Evolutionary conservation across 2,329 filamentous ascomycete species (phyloP), one percentile per base, ranked within the genome.

Genomic region (Pezicula radicicola): DNA sequence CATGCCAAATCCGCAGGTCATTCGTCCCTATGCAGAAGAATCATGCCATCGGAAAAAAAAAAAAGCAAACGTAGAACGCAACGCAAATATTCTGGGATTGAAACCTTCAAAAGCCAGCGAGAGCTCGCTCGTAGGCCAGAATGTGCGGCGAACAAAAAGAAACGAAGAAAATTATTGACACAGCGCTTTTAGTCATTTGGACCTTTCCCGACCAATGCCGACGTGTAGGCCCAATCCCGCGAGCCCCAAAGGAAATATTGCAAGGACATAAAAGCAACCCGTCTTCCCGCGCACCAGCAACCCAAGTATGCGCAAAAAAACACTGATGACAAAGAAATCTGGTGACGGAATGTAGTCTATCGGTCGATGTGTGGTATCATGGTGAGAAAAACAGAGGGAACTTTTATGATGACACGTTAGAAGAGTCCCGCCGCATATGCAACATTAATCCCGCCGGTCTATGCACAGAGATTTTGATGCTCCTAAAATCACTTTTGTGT

Each of bases 391-490:
- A 67, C 65, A 63, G 61, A 64, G 66, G 65, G 63, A 73, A 73
- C 69, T 73, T 74, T 74, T 74, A 63, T 67, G 30, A 33, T 33
- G 65, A 72, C 70, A 72, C 69, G 66, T 72, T 59, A 65, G 61
- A 61, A 67, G 67, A 62, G 57, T 54, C 66, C 67, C 62, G 58
- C 67, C 68, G 66, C 68, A 73, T 72, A 75, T 74, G 71, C 71
- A 73, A 70, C 61, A 71, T 68, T 62, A 66, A 61, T 55, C 40
- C 69, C 68, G 65, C 67, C 68, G 63, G 66, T 73, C 69, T 73
- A 74, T 72, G 70, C 67, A 69, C 68, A 67, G 66, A 71, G 65
- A 73, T 73, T 69, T 70, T 65, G 61, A 68, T 68, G 65, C 65
- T 64, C 54, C 53, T 44, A 66, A 16, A 68, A 68, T 66, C 68